These are phyloP conservation scores for Laetiporus sulphureus DNA, from an alignment of 1,284 basidiomycete genomes.

Conservation along the genomic window DNA sequence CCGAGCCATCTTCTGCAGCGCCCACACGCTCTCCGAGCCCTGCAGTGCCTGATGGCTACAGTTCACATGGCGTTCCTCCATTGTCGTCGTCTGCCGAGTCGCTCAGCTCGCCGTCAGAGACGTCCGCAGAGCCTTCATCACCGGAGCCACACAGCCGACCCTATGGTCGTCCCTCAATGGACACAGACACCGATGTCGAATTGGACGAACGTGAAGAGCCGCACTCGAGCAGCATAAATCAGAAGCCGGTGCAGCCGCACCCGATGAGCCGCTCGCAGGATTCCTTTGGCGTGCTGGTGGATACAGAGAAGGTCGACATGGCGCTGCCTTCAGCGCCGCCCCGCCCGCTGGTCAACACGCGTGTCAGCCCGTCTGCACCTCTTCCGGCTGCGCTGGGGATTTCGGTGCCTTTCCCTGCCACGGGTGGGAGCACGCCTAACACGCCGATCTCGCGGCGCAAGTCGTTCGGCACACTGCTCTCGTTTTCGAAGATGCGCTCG, in stretches of 20 bases:
- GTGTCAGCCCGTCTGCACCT: background rate
- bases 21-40: constrained; percentile 33
- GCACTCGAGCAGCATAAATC: constrained; percentile 6
- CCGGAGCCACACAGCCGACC: constrained; percentile 24
- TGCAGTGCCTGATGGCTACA: constrained; percentile 18
- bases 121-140: constrained; percentile 32
- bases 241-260: constrained; percentile 1
- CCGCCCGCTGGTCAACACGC: constrained; percentile 10
- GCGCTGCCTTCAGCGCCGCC: constrained; percentile 23
- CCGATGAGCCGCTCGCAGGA: constrained; percentile 10
- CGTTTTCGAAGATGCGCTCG: constrained; percentile 24
- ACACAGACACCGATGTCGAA: constrained; percentile 17
- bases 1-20: constrained; percentile 26
- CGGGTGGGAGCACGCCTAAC: constrained; percentile 24
- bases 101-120: constrained; percentile 33
- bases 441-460: constrained; percentile 30
- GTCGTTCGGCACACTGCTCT: constrained; percentile 33
- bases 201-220: constrained; percentile 9
- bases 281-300: constrained; percentile 17
- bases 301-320: constrained; percentile 21
- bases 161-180: too few relatives aligned
- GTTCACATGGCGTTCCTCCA: constrained; percentile 31
- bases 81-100: constrained; percentile 41
- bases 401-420: constrained; percentile 33
- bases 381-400: constrained; percentile 15